Evolutionary conservation across 1,139 yeast genomes (phyloP).

Genomic region (Geotrichum restrictum): DNA sequence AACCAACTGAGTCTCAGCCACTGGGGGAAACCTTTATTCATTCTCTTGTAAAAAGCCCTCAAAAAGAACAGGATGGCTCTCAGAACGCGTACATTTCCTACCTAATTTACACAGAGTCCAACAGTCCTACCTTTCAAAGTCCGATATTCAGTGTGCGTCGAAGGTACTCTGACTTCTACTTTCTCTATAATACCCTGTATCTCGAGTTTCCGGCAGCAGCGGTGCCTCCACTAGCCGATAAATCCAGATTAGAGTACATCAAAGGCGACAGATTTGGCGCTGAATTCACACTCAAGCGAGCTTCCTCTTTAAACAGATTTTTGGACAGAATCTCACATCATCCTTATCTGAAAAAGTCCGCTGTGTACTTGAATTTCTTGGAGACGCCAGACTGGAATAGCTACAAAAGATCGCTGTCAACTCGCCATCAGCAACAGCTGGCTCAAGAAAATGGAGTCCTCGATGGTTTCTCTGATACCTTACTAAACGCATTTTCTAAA

Average conservation of each 20-base stretch:
- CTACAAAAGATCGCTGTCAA: conserved; percentile 55
- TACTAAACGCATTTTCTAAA: conserved; percentile 87
- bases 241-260: conserved; percentile 81
- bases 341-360: conserved; percentile 64
- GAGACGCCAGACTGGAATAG: conserved; percentile 83
- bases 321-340: conserved; percentile 69
- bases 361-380: conserved; percentile 69
- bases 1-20: background rate
- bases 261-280: conserved; percentile 88
- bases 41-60: conserved; percentile 60
- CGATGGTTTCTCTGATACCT: conserved; percentile 74
- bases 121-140: conserved; percentile 45
- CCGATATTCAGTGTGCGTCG: conserved; percentile 59
- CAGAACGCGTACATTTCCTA: conserved; percentile 81
- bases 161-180: conserved; percentile 77
- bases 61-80: conserved; percentile 68
- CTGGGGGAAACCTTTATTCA: conserved; percentile 22
- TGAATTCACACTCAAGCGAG: conserved; percentile 77
- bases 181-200: conserved; percentile 65
- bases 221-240: conserved; percentile 92
- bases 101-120: conserved; percentile 60
- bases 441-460: conserved; percentile 40
- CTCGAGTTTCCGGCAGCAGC: conserved; percentile 81
- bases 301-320: conserved; percentile 78
- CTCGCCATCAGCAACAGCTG: conserved; percentile 22